Evolutionary conservation across 257 asterid genomes (phyloP).

Genomic region (Cordia subcordata): DNA sequence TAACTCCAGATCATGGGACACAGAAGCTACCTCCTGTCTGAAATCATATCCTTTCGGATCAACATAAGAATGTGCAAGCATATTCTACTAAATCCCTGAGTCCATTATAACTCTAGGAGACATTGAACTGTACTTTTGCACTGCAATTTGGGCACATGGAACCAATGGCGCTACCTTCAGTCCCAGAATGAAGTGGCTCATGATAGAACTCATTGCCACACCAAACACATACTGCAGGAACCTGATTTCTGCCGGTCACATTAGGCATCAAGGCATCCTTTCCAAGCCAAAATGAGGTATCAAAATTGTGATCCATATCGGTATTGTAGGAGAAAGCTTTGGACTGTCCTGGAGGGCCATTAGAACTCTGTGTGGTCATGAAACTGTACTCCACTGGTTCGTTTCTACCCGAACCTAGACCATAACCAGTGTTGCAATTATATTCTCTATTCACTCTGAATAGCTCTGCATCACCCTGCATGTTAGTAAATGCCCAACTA

Average conservation of each 20-base stretch:
- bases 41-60: no score
- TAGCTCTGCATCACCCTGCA: slow-evolving; percentile 45
- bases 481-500: not conserved
- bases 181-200: slow-evolving; percentile 39
- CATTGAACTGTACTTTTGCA: slow-evolving; percentile 34
- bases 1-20: not conserved
- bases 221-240: slow-evolving; percentile 54
- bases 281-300: slow-evolving; percentile 62
- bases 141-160: slow-evolving; percentile 40
- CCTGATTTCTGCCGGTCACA: slow-evolving; percentile 26
- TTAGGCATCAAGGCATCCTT: slow-evolving; percentile 51
- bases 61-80: no score
- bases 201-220: slow-evolving; percentile 58
- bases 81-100: not conserved
- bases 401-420: slow-evolving; percentile 36
- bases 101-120: slow-evolving; percentile 15
- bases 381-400: slow-evolving; percentile 74
- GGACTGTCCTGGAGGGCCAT: slow-evolving; percentile 43
- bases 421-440: slow-evolving; percentile 21
- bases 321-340: slow-evolving; percentile 38
- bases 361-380: slow-evolving; percentile 55
- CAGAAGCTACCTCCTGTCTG: slow-evolving; percentile 2
- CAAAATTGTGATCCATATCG: slow-evolving; percentile 40
- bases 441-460: slow-evolving; percentile 35
- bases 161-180: slow-evolving; percentile 55